phyloP scores from a whole-genome alignment of 2,329 filamentous ascomycete genomes.

The Microdochium paspali region DNA sequence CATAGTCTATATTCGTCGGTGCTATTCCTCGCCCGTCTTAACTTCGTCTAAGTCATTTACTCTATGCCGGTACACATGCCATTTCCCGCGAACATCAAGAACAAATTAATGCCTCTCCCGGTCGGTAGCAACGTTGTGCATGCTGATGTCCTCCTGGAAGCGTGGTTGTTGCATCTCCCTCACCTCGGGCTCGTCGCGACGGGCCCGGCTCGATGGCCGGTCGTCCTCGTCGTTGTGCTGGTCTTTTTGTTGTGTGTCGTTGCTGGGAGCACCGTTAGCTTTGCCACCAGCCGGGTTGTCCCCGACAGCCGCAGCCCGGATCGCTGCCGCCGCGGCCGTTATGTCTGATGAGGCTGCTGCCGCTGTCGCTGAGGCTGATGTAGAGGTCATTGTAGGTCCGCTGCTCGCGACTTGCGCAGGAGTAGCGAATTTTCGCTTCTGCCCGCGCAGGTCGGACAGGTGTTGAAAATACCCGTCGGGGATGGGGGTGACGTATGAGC shows the following conservation, averaged over 20 bases:
- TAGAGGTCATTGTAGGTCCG: conserved; percentile 2
- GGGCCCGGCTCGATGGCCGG: conserved; percentile 4
- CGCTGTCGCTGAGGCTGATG: conserved; percentile 3
- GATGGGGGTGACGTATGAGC: conserved; percentile 75
- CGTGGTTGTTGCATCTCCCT: conserved; percentile 3
- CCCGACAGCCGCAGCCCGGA: background rate
- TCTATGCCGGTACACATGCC: background rate
- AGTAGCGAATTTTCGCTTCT: conserved; percentile 45
- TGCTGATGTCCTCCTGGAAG: conserved; percentile 13
- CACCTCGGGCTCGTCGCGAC: conserved; percentile 1
- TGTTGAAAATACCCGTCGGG: conserved; percentile 75
- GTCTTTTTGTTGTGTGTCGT: background rate
- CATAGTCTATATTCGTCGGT: too few relatives aligned
- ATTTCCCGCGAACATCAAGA: background rate
- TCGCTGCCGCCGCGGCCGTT: background rate
- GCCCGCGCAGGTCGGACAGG: conserved; percentile 61
- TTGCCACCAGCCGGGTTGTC: too few relatives aligned
- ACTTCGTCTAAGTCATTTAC: too few relatives aligned
- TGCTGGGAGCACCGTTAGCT: too few relatives aligned
- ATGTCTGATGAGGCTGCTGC: conserved; percentile 1
- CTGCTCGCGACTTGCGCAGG: conserved; percentile 3
- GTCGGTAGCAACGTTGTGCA: conserved; percentile 13
- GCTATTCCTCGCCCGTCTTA: too few relatives aligned
- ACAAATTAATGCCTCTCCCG: conserved; percentile 7
- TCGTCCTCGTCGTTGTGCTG: conserved; percentile 1